phyloP scores from a whole-genome alignment of 2,329 filamentous ascomycete species.

The Alternaria sp. region DNA sequence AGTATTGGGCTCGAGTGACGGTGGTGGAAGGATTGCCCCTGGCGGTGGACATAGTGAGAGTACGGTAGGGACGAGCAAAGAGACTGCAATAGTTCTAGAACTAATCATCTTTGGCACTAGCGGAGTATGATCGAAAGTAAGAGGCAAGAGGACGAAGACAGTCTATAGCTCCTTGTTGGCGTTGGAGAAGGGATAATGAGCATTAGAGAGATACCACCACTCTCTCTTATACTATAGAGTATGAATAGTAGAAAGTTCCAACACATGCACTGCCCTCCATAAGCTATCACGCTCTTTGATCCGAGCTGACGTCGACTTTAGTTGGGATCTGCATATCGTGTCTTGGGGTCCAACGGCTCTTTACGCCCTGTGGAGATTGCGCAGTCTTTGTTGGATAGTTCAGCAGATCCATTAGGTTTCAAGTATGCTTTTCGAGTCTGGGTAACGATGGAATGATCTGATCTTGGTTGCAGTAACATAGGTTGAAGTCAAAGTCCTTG shows the following conservation, averaged over 20 bases:
- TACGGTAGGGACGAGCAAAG: background rate
- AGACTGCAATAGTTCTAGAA: background rate
- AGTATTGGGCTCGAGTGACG: conserved; percentile 12
- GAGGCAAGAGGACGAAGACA: background rate
- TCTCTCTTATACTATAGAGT: conserved; percentile 5
- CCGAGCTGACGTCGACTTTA: background rate
- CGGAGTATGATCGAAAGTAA: background rate
- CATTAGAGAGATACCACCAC: background rate
- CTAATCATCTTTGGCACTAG: background rate
- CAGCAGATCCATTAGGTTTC: background rate
- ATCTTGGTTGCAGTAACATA: background rate
- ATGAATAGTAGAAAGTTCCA: background rate
- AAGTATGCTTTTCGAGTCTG: background rate
- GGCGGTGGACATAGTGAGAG: conserved; percentile 34
- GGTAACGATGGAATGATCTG: background rate
- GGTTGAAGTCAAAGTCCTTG: background rate
- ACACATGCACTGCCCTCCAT: conserved; percentile 1
- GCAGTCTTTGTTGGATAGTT: too few relatives aligned
- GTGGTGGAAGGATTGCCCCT: conserved; percentile 32
- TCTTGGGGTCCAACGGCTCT: background rate
- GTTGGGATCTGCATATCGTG: conserved; percentile 1
- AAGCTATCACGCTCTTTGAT: background rate
- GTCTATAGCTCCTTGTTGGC: background rate
- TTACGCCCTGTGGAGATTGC: background rate
- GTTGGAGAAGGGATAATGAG: background rate